Evolutionary conservation across 495 filamentous ascomycete genomes (phyloP), one percentile per base, ranked within the genome.

Genomic region (Evansstolkia leycettana): DNA sequence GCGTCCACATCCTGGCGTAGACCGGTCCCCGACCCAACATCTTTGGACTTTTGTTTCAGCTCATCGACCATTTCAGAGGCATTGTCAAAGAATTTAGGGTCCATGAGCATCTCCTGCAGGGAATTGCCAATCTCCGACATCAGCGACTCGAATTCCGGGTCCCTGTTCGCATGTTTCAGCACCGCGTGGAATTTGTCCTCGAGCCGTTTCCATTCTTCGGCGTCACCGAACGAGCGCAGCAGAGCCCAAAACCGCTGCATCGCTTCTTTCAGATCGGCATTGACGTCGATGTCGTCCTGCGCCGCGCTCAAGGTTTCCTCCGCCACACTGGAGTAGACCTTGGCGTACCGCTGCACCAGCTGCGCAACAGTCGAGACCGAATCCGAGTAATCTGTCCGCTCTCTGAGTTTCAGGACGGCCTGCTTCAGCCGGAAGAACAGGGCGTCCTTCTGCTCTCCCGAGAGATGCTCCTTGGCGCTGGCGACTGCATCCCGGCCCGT

Each of bases 131-230:
- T 58, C 17, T 88, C 79, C 7, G 60, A 64, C 55, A 92, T 72
- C 18, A 92, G 51, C 16, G 69, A 52, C 43, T 96, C 89, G 43
- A 94, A 94, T 25, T 92, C 75, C 0, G 82, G 82, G 48, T 94
- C 84, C 17, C 70, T 75, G 32, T 81, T 66, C 2, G 76, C 72
- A 55, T 93, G 84, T 26, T 71, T 63, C 61, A 90, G 56, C 34
- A 94, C 73, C 34, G 71, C 59, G 19, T 80, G 67, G 46, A 84
- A 72, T 7, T 66, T 62, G 15, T 73, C 46, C 51, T 87, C 75
- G 0, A 89, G 65, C 29, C 67, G 64, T 17, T 87, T 59, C 89
- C 89, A 96, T 41, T 84, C 75, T 23, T 72, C 52, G 19, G 52
- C 52, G 38, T 83, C 73, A 4, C 89, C 89, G 47, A 94, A 89